A percentile compares a stretch with the other conserved stretches of the same genome.
Conservation (phyloP, 495 filamentous ascomycete species). For the Choiromyces venosus region DNA sequence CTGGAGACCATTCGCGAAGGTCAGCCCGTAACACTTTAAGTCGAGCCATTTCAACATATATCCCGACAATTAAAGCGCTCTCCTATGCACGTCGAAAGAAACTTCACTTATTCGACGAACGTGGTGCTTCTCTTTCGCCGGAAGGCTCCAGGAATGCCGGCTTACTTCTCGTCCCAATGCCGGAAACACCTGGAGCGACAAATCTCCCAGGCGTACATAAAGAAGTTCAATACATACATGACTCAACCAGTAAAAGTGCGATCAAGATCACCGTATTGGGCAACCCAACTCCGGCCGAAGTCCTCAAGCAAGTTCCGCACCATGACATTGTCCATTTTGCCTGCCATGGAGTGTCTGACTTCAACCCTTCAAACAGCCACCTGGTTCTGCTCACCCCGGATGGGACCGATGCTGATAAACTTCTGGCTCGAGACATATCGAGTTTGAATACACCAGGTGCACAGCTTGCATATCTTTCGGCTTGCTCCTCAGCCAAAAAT, state of each 20-base stretch:
- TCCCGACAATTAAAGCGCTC: too few species aligned
- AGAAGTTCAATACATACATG: too few species aligned
- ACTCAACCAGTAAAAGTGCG: too few species aligned
- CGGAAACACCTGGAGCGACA: too few species aligned
- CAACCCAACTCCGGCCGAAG: conserved; percentile 2
- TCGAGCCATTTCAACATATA: conserved; percentile 15
- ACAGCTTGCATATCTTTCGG: conserved; percentile 40
- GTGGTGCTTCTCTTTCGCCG: too few species aligned
- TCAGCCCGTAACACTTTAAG: conserved; percentile 1
- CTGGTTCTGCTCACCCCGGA: conserved; percentile 12
- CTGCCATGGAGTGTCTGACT: conserved; percentile 28
- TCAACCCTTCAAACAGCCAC: conserved; percentile 29
- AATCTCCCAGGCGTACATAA: too few species aligned
- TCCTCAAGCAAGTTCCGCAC: conserved; percentile 5
- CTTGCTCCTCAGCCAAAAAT: conserved; percentile 41
- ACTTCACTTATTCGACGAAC: background rate
- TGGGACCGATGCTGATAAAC: background rate
- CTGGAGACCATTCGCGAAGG: conserved; percentile 9
- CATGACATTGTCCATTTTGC: conserved; percentile 34
- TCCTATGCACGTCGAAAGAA: background rate
- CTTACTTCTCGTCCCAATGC: too few species aligned
- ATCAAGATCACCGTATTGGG: background rate
- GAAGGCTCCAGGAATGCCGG: too few species aligned
- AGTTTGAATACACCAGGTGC: conserved; percentile 5
- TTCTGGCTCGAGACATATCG: background rate